These are phyloP conservation scores for Fusarium decemcellulare DNA, from an alignment of 2,329 filamentous ascomycete genomes.

Conservation along the genomic window DNA sequence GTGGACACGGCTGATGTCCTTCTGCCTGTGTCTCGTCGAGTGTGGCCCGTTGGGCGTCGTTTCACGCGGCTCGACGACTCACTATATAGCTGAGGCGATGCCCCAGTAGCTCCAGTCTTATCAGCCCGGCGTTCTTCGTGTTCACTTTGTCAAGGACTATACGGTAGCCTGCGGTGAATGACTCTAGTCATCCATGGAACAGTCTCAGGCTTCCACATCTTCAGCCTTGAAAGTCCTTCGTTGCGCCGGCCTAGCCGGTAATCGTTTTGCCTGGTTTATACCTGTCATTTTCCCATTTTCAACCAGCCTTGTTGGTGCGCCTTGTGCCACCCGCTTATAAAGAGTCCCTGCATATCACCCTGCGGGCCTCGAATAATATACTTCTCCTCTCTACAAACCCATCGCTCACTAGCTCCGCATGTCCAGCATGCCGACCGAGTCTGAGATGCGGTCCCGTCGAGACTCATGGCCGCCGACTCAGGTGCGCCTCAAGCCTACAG, in stretches of 20 bases:
- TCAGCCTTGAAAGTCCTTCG: conserved; percentile 35
- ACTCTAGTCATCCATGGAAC: conserved; percentile 41
- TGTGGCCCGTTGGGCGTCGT: conserved; percentile 23
- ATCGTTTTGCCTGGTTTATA: conserved; percentile 33
- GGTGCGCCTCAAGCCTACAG: conserved; percentile 60
- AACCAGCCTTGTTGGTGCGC: conserved; percentile 33
- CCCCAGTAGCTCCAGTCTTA: conserved; percentile 13
- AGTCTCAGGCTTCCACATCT: conserved; percentile 34
- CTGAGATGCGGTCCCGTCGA: conserved; percentile 52
- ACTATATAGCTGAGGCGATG: conserved; percentile 41
- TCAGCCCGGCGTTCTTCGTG: conserved; percentile 31
- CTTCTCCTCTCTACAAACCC: not conserved
- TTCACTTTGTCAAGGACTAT: conserved; percentile 27
- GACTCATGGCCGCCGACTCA: conserved; percentile 69
- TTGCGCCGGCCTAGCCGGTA: conserved; percentile 41
- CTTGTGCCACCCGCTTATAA: conserved; percentile 34
- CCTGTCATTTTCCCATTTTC: conserved; percentile 25
- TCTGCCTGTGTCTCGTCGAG: conserved; percentile 37
- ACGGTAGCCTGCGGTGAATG: conserved; percentile 42
- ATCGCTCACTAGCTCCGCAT: conserved; percentile 4
- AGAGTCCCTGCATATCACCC: conserved; percentile 15
- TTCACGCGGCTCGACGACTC: conserved; percentile 16
- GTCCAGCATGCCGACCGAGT: conserved; percentile 53
- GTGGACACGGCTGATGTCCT: conserved; percentile 31
- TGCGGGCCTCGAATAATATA: conserved; percentile 15